Evolutionary conservation across 306 rosid species (phyloP).

Genomic region (Trifolium pratense): DNA sequence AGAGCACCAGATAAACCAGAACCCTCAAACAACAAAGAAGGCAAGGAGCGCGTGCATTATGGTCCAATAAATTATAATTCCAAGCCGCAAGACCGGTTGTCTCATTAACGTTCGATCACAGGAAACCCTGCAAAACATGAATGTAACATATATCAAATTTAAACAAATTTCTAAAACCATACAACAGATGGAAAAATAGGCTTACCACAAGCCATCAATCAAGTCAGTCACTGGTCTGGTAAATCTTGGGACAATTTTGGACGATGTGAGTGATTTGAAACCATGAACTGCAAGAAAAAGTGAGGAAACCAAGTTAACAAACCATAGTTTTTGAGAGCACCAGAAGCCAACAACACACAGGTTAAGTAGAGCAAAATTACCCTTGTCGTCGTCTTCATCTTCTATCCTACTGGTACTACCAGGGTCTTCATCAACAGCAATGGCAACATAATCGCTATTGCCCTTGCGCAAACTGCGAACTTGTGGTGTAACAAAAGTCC

Average conservation of each 20-base stretch:
- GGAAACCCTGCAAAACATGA: conserved; percentile 72
- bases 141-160: conserved; percentile 23
- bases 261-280: conserved; percentile 89
- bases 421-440: conserved; percentile 88
- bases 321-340: conserved; percentile 3
- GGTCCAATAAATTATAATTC: conserved; percentile 88
- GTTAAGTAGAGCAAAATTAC: conserved; percentile 48
- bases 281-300: conserved; percentile 72
- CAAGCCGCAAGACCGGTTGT: conserved; percentile 81
- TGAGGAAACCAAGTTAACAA: conserved; percentile 33
- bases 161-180: background rate
- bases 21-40: conserved; percentile 69
- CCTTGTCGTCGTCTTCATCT: conserved; percentile 96
- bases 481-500: conserved; percentile 75
- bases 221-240: conserved; percentile 87
- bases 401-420: conserved; percentile 69
- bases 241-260: conserved; percentile 85
- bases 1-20: too few species aligned
- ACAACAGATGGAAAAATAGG: conserved; percentile 31
- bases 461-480: conserved; percentile 98
- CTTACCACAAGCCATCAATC: conserved; percentile 95
- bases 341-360: conserved; percentile 28
- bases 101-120: conserved; percentile 97
- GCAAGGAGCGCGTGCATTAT: conserved; percentile 86
- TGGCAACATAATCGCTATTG: conserved; percentile 84